These are phyloP conservation scores for Raphanus raphanistrum DNA, from an alignment of 345 rosid species.

Conservation along the genomic window DNA sequence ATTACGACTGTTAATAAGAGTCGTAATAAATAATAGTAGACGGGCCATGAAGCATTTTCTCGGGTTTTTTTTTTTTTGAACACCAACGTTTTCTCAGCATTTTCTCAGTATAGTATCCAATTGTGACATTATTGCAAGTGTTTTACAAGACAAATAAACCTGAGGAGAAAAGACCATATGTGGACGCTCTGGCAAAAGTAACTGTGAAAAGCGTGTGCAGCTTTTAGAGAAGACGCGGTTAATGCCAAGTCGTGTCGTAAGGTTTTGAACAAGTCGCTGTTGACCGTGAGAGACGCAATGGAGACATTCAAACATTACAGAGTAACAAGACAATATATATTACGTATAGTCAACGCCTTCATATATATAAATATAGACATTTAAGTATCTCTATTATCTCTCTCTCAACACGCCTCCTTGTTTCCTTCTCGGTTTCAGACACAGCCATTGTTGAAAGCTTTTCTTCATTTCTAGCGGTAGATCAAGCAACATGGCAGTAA, in stretches of 20 bases:
- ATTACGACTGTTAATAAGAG: neutral
- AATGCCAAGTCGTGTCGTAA: conserved; percentile 18
- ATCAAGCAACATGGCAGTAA: conserved; percentile 36
- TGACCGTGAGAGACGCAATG: conserved; percentile 14
- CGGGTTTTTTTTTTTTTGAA: too few relatives aligned
- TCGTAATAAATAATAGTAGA: too few relatives aligned
- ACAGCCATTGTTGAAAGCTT: conserved; percentile 11
- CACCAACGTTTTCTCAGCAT: too few relatives aligned
- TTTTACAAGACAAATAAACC: neutral
- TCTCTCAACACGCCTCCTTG: neutral
- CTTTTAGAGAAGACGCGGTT: neutral
- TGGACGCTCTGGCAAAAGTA: neutral
- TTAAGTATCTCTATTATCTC: neutral
- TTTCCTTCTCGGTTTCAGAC: neutral
- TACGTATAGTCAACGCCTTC: conserved; percentile 11
- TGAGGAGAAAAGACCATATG: neutral
- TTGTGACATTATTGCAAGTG: too few relatives aligned
- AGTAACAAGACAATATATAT: neutral
- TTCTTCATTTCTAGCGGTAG: neutral
- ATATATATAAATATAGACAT: neutral
- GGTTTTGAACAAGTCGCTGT: conserved; percentile 27
- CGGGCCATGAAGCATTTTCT: neutral
- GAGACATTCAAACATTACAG: conserved; percentile 38
- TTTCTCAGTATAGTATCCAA: too few relatives aligned
- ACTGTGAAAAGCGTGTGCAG: neutral